Percentiles rank a stretch among this genome's conserved stretches.
phyloP scores from a whole-genome alignment of 805 yeast genomes.

The Starmerella ratchasimensis region DNA sequence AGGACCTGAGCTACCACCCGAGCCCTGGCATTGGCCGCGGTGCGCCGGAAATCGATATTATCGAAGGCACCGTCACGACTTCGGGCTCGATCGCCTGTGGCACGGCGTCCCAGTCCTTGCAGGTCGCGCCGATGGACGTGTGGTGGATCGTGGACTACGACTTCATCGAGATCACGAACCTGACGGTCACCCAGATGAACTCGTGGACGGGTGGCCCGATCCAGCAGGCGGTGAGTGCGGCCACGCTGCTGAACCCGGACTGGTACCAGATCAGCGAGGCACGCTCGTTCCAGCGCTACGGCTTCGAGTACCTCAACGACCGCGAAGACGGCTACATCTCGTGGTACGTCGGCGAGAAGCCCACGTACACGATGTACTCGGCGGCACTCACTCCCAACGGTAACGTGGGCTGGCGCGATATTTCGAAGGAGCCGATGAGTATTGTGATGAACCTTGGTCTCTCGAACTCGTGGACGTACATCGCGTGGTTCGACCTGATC shows the following conservation, averaged over 20 bases:
- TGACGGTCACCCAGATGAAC: slow-evolving; percentile 62
- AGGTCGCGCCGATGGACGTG: slow-evolving; percentile 84
- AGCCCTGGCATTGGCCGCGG: slow-evolving; percentile 81
- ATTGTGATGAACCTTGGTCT: slow-evolving; percentile 77
- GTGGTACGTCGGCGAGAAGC: slow-evolving; percentile 75
- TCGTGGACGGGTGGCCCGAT: slow-evolving; percentile 83
- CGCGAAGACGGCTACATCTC: slow-evolving; percentile 52
- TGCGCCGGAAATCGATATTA: slow-evolving; percentile 86
- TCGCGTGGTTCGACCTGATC: slow-evolving; percentile 64
- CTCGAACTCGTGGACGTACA: slow-evolving; percentile 85
- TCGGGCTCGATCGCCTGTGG: slow-evolving; percentile 25
- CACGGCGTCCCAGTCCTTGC: slow-evolving; percentile 77
- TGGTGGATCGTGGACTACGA: slow-evolving; percentile 89
- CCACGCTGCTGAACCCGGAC: slow-evolving; percentile 57
- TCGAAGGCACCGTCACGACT: slow-evolving; percentile 58
- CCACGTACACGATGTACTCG: slow-evolving; percentile 62
- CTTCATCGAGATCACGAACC: slow-evolving; percentile 59
- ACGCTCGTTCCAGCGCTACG: slow-evolving; percentile 52
- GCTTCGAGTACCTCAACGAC: slow-evolving; percentile 55
- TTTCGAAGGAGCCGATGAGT: slow-evolving; percentile 88
- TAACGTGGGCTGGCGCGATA: slow-evolving; percentile 67
- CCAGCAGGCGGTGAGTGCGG: slow-evolving; percentile 84
- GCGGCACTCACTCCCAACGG: slow-evolving; percentile 80
- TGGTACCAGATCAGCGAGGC: slow-evolving; percentile 62
- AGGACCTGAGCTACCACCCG: slow-evolving; percentile 67